Percentiles rank a stretch among this genome's conserved stretches.
Evolutionary conservation across 2,329 filamentous ascomycete genomes (phyloP).

Genomic region (Talaromyces marneffei): DNA sequence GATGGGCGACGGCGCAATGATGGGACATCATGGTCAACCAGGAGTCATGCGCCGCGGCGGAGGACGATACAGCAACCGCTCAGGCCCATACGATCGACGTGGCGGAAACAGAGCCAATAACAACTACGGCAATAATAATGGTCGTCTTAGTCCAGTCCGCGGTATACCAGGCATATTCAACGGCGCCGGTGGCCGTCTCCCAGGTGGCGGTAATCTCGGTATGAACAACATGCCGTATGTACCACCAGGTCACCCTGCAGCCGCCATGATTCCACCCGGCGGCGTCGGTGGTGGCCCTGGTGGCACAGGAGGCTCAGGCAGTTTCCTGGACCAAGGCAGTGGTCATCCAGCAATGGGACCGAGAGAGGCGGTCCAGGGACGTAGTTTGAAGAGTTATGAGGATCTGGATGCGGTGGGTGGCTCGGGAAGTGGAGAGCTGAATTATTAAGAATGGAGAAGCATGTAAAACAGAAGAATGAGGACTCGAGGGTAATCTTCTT

Average conservation of each 20-base stretch:
- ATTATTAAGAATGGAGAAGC: constrained; percentile 67
- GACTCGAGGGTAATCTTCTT: background rate
- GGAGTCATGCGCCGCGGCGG: constrained; percentile 67
- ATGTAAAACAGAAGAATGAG: background rate
- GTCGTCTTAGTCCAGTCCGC: constrained; percentile 44
- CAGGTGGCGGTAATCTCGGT: constrained; percentile 21
- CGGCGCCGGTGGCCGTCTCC: constrained; percentile 28
- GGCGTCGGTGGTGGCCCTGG: background rate
- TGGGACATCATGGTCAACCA: constrained; percentile 42
- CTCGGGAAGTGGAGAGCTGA: constrained; percentile 72
- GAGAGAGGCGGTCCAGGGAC: constrained; percentile 82
- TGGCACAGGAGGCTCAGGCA: constrained; percentile 29
- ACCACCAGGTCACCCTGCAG: constrained; percentile 36
- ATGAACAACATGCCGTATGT: constrained; percentile 24
- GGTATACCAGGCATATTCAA: constrained; percentile 32
- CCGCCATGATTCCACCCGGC: constrained; percentile 13
- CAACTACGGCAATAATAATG: constrained; percentile 43
- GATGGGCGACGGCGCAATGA: constrained; percentile 35
- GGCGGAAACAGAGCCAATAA: constrained; percentile 45
- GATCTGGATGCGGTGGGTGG: constrained; percentile 83
- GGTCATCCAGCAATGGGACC: constrained; percentile 71
- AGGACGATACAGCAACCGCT: constrained; percentile 55
- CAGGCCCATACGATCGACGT: constrained; percentile 70
- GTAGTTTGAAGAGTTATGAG: constrained; percentile 94
- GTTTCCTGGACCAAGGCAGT: constrained; percentile 48